A percentile compares a stretch with the other conserved stretches of the same genome.
These are phyloP conservation scores for Fusarium subtropicale DNA, from an alignment of 2,329 filamentous ascomycete species.

Conservation along the genomic window DNA sequence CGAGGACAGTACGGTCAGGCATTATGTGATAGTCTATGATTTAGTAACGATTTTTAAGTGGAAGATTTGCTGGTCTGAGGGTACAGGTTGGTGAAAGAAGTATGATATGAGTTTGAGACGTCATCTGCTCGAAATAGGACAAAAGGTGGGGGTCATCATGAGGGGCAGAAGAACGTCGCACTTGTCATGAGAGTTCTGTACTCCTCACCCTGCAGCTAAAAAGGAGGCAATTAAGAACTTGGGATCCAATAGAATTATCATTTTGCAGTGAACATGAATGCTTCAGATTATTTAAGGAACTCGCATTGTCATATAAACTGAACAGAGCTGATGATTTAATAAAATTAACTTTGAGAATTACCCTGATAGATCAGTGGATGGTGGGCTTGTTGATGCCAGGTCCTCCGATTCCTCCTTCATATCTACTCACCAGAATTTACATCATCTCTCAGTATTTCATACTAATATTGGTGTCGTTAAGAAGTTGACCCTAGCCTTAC, in stretches of 20 bases:
- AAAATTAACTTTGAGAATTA: not conserved
- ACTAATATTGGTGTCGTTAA: too few relatives aligned
- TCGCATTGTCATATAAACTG: not conserved
- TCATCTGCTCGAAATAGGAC: constrained; percentile 18
- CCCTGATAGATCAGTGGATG: too few relatives aligned
- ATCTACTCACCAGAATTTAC: not conserved
- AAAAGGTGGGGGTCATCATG: constrained; percentile 32
- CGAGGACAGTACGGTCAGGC: constrained; percentile 65
- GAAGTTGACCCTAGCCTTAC: fast-evolving
- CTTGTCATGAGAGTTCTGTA: not conserved
- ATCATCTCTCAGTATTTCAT: too few relatives aligned
- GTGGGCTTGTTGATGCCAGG: too few relatives aligned
- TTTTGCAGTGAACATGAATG: not conserved
- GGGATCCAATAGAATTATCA: not conserved
- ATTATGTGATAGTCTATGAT: not conserved
- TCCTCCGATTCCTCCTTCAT: not conserved
- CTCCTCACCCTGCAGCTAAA: not conserved
- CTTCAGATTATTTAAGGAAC: fast-evolving
- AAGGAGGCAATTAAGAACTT: not conserved
- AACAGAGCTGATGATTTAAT: not conserved
- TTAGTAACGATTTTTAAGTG: not conserved
- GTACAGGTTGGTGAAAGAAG: constrained; percentile 1
- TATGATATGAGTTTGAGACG: constrained; percentile 22
- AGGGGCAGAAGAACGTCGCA: constrained; percentile 24
- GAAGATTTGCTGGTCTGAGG: not conserved